Evolutionary conservation across 2,329 filamentous ascomycete species (phyloP).

Genomic region (Xylariaceae sp.): DNA sequence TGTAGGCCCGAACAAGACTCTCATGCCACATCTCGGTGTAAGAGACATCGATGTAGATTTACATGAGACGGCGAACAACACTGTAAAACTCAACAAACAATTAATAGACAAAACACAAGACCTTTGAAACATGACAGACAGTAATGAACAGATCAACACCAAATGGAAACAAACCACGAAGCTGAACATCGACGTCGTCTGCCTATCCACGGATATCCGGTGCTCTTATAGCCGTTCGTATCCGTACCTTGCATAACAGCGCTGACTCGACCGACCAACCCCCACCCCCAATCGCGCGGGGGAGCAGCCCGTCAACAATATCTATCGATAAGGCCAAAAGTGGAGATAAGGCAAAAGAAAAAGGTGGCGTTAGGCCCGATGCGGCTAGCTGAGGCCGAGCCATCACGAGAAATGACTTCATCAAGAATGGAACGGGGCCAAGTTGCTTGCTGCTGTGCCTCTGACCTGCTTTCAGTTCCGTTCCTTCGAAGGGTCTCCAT

Average conservation of each 20-base stretch:
- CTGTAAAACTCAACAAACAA: too few relatives aligned
- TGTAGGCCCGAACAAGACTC: background rate
- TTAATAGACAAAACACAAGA: too few relatives aligned
- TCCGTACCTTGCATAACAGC: background rate
- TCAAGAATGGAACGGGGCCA: background rate
- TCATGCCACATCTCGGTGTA: background rate
- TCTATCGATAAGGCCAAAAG: background rate
- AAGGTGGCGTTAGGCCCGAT: background rate
- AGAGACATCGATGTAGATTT: background rate
- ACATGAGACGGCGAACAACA: background rate
- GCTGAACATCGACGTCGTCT: background rate
- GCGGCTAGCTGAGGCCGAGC: background rate
- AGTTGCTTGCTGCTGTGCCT: background rate
- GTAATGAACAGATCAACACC: background rate
- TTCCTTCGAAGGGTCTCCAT: too few relatives aligned
- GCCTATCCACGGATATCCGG: too few relatives aligned
- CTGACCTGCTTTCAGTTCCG: too few relatives aligned
- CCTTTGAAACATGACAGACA: too few relatives aligned
- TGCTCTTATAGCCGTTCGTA: background rate
- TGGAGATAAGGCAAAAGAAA: background rate
- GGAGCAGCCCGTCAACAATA: background rate
- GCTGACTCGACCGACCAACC: background rate
- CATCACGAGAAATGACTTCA: background rate
- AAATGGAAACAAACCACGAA: background rate
- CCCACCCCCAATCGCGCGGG: too few relatives aligned